Evolutionary conservation across 495 filamentous ascomycete species (phyloP), one percentile per base, ranked within the genome.

Genomic region (Xylaria palmicola): DNA sequence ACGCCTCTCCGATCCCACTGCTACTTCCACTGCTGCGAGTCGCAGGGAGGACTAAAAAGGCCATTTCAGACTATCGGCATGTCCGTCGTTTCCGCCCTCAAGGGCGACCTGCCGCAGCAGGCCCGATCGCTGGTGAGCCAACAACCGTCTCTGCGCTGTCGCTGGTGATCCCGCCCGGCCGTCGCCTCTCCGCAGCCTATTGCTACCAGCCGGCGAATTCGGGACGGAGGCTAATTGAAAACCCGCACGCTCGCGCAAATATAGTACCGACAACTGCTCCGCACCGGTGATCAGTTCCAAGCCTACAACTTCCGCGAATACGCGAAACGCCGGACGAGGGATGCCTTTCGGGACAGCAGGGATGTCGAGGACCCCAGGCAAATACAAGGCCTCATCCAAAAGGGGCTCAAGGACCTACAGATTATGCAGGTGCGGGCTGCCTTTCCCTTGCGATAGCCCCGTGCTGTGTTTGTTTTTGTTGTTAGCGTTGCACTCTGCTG

Each of bases 231-330:
- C 30, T 51, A 1, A 52, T 36, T 19, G 1, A 12, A n/a, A n/a
- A 39, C 26, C 2, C 20, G 41, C 27, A 32, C 32, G 20, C 45
- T 51, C 34, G 44, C 17, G 45, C 44, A 40, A 43, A 36, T 44
- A 24, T 36, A 97, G 92, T 97, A 95, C 78, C 93, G 95, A 47
- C 93, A 93, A 62, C 82, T 98, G 62, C 81, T 97, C 65, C 90
- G 94, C 32, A 89, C 93, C 75, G 86, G 90, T 17, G 82, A 85
- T 51, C 90, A 95, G 65, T 98, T 98, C 75, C 86, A 92, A 53
- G 82, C 87, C 62, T 98, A 97, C 82, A 98, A 97, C 75, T 98
- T 97, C 82, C 86, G 94, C 71, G 93, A 98, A 67, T 98, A 97
- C 77, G 93, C 95, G 29, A 90, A 85, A 72, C 87, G 95, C 59